A percentile compares a stretch with the other conserved stretches of the same genome.
phyloP scores from a whole-genome alignment of 345 rosid species.

The Firmiana major region DNA sequence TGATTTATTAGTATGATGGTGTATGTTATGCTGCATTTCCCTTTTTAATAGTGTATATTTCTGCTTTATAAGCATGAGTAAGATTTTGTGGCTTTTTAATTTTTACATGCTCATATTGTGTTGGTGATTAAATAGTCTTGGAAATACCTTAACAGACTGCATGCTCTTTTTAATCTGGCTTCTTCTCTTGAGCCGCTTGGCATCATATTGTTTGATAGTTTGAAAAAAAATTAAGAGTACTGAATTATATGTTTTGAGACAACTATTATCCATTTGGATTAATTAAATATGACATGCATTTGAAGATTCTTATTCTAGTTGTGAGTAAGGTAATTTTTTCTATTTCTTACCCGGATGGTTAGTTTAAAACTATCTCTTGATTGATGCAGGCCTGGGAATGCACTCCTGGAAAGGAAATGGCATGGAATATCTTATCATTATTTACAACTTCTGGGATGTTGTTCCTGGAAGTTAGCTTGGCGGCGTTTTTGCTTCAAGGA shows the following conservation, averaged over 20 bases:
- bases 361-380: not conserved
- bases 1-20: too few relatives aligned
- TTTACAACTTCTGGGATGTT: conserved; percentile 88
- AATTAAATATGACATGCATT: too few relatives aligned
- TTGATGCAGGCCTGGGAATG: conserved; percentile 77
- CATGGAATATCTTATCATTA: conserved; percentile 80
- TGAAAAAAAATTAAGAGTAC: not conserved
- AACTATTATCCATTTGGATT: too few relatives aligned
- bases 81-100: too few relatives aligned
- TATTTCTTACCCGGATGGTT: not conserved
- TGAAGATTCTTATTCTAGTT: not conserved
- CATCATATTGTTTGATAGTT: not conserved
- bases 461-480: conserved; percentile 91
- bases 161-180: not conserved
- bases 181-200: not conserved
- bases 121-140: too few relatives aligned
- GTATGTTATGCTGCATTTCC: too few relatives aligned
- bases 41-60: too few relatives aligned
- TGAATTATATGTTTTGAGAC: too few relatives aligned
- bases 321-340: not conserved
- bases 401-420: conserved; percentile 62
- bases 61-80: too few relatives aligned
- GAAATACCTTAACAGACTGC: not conserved
- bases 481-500: conserved; percentile 89
- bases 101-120: too few relatives aligned